These are phyloP conservation scores for Fonsecaea nubica DNA, from an alignment of 2,329 filamentous ascomycete genomes.

Conservation along the genomic window DNA sequence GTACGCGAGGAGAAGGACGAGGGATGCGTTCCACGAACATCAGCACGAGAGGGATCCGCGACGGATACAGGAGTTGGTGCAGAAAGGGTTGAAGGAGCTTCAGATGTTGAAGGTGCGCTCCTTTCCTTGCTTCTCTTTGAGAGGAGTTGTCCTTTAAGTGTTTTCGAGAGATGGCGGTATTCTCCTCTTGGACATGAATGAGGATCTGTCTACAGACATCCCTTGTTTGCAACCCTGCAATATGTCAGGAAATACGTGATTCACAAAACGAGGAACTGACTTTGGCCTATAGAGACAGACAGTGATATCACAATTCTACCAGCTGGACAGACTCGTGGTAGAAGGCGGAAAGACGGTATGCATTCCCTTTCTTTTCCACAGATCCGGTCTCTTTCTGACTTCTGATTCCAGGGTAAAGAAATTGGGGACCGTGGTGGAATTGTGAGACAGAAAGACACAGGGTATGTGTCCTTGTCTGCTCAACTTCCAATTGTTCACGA, in stretches of 20 bases:
- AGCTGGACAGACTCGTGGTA: conserved; percentile 87
- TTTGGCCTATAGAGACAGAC: conserved; percentile 78
- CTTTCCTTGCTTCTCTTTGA: not conserved
- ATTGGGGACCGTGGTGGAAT: conserved; percentile 70
- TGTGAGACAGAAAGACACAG: conserved; percentile 77
- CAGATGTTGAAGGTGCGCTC: conserved; percentile 83
- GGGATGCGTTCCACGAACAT: conserved; percentile 87
- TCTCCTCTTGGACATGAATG: not conserved
- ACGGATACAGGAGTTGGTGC: conserved; percentile 83
- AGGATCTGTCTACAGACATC: not conserved
- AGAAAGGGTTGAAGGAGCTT: conserved; percentile 84
- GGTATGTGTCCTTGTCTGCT: conserved; percentile 59
- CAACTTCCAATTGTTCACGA: not conserved
- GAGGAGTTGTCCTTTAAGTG: not conserved
- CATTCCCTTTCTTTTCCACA: conserved; percentile 34
- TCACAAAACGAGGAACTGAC: conserved; percentile 45
- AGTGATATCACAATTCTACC: conserved; percentile 91
- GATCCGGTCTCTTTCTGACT: conserved; percentile 27
- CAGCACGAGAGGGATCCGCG: conserved; percentile 73
- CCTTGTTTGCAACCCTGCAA: not conserved
- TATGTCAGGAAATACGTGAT: not conserved
- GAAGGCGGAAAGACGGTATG: conserved; percentile 81
- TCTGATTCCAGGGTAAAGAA: conserved; percentile 67
- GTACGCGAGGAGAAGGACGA: conserved; percentile 88
- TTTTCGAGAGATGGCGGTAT: not conserved